Percentiles rank a stretch among this genome's conserved stretches.
phyloP scores from a whole-genome alignment of 805 yeast species.

The Priceomyces fermenticarens region DNA sequence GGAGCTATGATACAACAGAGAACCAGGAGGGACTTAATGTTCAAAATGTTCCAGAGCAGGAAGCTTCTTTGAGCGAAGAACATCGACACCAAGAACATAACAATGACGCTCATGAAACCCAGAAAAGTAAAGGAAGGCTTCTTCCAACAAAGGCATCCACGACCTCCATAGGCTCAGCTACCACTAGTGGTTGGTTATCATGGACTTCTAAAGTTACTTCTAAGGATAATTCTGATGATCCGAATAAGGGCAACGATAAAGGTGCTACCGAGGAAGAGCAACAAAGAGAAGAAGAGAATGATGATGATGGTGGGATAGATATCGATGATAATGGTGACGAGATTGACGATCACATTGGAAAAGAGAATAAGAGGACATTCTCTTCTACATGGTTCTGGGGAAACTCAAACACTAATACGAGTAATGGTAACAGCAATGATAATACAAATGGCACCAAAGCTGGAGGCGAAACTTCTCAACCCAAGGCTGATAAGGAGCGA shows the following conservation, averaged over 20 bases:
- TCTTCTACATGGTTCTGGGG: constrained; percentile 39
- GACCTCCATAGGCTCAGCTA: constrained; percentile 21
- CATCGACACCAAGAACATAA: constrained; percentile 1
- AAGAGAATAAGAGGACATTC: constrained; percentile 18
- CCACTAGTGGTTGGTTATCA: constrained; percentile 25
- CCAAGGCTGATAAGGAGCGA: constrained; percentile 1
- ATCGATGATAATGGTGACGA: constrained; percentile 30
- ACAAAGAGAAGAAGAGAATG: constrained; percentile 7
- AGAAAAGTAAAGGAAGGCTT: not conserved
- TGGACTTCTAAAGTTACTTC: constrained; percentile 15
- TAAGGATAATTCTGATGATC: constrained; percentile 2
- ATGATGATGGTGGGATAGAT: constrained; percentile 10
- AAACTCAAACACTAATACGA: constrained; percentile 3
- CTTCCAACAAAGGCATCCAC: constrained; percentile 15
- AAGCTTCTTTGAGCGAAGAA: not conserved
- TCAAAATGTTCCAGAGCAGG: too few relatives aligned
- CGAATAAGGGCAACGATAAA: constrained; percentile 3
- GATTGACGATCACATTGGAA: constrained; percentile 26
- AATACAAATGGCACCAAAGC: constrained; percentile 6
- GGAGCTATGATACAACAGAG: not conserved
- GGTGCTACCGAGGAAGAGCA: constrained; percentile 4
- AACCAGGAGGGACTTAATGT: too few relatives aligned
- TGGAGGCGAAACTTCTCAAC: constrained; percentile 3
- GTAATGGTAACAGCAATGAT: constrained; percentile 8
- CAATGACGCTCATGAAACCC: not conserved